Percentiles rank a stretch among this genome's conserved stretches.
phyloP scores from a whole-genome alignment of 228 moss, liverwort and hornwort genomes.

The Sphagnum magellanicum region DNA sequence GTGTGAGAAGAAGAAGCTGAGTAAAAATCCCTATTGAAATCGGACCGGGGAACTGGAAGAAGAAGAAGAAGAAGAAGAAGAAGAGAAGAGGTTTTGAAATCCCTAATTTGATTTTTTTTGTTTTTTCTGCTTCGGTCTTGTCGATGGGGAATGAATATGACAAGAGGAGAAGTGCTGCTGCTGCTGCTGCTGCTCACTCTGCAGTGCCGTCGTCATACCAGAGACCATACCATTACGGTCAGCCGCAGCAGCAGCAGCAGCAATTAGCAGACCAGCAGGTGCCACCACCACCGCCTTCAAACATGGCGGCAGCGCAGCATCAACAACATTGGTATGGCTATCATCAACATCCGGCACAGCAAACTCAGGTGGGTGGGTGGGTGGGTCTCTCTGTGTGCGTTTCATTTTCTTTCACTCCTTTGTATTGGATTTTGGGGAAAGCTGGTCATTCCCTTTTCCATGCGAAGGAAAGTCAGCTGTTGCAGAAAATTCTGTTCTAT shows the following conservation, averaged over 20 bases:
- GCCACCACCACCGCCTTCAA: slow-evolving; percentile 3
- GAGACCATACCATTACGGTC: neutral
- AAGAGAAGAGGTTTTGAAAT: too few relatives aligned
- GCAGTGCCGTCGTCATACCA: neutral
- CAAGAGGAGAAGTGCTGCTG: slow-evolving; percentile 22
- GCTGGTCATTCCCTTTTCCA: too few relatives aligned
- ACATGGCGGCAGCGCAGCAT: neutral
- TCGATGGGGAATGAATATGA: slow-evolving; percentile 33
- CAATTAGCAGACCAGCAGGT: neutral
- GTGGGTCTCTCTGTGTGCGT: neutral
- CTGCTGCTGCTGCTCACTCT: slow-evolving; percentile 5
- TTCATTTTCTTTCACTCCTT: neutral
- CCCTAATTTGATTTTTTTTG: too few relatives aligned
- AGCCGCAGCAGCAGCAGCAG: slow-evolving; percentile 5
- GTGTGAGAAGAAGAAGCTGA: too few relatives aligned
- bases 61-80: too few relatives aligned
- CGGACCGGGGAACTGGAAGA: too few relatives aligned
- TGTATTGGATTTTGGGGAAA: neutral
- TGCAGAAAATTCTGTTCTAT: neutral
- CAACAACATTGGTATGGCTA: slow-evolving; percentile 39
- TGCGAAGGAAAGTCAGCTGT: too few relatives aligned
- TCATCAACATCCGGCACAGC: slow-evolving; percentile 20
- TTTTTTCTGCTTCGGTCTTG: too few relatives aligned
- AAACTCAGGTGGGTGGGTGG: slow-evolving; percentile 12
- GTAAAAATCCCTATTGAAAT: too few relatives aligned